Evolutionary conservation across 495 filamentous ascomycete genomes (phyloP), one percentile per base, ranked within the genome.

Genomic region (Jackrogersella multiformis): DNA sequence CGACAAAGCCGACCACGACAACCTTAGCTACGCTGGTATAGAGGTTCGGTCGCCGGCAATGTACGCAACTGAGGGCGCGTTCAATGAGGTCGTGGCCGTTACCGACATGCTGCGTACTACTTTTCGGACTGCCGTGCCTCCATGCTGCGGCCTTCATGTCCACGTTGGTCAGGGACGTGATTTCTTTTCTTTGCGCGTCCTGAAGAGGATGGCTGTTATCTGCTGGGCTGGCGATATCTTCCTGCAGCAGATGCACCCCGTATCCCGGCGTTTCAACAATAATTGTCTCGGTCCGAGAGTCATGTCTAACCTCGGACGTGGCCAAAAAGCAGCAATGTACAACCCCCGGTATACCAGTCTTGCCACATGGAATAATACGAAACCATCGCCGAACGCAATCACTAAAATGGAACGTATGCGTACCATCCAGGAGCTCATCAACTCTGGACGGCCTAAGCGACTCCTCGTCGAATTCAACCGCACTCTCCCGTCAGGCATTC

Each of bases 51-150:
- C 62, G 8, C 62, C 62, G 26, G 16, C 54, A 7, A 35, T 65
- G 26, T 56, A 58, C 20, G 45, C 45, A 10, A 23, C 28, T 2
- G 45, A 65, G 20, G 28, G 1, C 7, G 21, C 35, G 3, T 66
- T 54, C 20, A 46, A 21, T 4, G 62, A 66, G 32, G 48, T 66
- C 13, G 39, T 59, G 39, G 46, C 36, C 16, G 48, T 66, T 3
- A 24, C 36, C n/a, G 21, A 66, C 36, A 44, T 59, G 35, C 16
- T 65, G 16, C 53, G 54, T n/a, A 10, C 15, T 0, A 44, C 24
- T 20, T 65, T 58, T 12, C 53, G 61, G 0, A 39, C 52, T 18
- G 44, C 53, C 2, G 45, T 65, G 5, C 45, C 61, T 10, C 45
- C 45, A 4, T 52, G 10, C 26, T 52, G 53, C 21, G 36, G 48